Conservation (phyloP, 176 grass and related monocot genomes). For the Pontederia paniculata region DNA sequence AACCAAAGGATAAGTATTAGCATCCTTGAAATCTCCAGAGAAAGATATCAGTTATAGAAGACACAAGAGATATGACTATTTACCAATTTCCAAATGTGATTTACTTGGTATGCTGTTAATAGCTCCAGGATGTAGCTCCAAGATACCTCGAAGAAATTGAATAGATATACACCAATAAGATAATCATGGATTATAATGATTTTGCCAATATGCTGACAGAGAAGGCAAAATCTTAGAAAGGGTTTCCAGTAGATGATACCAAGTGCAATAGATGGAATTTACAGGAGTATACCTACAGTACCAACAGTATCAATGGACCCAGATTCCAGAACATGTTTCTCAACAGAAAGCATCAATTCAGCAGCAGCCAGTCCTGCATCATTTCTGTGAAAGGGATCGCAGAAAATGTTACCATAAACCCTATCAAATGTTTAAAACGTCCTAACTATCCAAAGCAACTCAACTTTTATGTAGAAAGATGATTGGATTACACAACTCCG, state of each 20-base stretch:
- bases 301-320: slow-evolving; percentile 90
- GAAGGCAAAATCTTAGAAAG: neutral
- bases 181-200: no score
- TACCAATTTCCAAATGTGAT: slow-evolving; percentile 98
- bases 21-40: neutral
- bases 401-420: neutral
- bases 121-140: slow-evolving; percentile 92
- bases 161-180: neutral
- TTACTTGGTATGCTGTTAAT: slow-evolving; percentile 97
- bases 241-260: neutral
- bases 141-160: slow-evolving; percentile 52
- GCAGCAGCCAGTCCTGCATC: slow-evolving; percentile 88
- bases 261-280: neutral
- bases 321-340: slow-evolving; percentile 87
- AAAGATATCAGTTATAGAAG: neutral
- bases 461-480: no score
- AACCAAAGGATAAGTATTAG: no score
- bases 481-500: no score
- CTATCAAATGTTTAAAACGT: no score
- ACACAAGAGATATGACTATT: neutral
- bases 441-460: no score
- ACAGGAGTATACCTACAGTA: slow-evolving; percentile 50
- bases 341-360: slow-evolving; percentile 70
- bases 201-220: no score
- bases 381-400: slow-evolving; percentile 42